Evolutionary conservation across 441 rosid species (phyloP).

Genomic region (Eutrema salsugineum): DNA sequence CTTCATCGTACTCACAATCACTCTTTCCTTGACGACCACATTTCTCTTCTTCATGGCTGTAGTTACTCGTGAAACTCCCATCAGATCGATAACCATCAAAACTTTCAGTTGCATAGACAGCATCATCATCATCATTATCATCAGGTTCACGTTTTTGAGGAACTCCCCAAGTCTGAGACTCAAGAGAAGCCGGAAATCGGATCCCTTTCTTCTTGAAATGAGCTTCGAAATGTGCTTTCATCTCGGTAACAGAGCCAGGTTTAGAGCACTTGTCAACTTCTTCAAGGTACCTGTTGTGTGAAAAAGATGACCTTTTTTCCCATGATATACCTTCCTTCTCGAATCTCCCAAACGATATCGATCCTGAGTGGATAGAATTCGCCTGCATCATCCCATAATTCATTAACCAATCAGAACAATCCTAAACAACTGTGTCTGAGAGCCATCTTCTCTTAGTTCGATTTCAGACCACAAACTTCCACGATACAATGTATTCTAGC

Average conservation of each 20-base stretch:
- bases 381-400: conserved; percentile 33
- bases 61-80: conserved; percentile 25
- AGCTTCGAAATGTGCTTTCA: conserved; percentile 79
- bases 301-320: conserved; percentile 84
- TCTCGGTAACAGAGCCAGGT: conserved; percentile 78
- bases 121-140: conserved; percentile 20
- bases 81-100: conserved; percentile 28
- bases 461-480: neutral
- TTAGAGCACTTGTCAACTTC: conserved; percentile 85
- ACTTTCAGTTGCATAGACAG: conserved; percentile 29
- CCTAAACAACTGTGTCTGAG: neutral
- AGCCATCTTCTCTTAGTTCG: neutral
- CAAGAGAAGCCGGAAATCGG: conserved; percentile 41
- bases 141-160: conserved; percentile 23
- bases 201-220: conserved; percentile 76
- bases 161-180: conserved; percentile 35
- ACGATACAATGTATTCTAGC: neutral
- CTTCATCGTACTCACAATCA: conserved; percentile 25
- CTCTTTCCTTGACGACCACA: conserved; percentile 26
- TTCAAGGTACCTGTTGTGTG: conserved; percentile 82
- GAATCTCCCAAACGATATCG: conserved; percentile 87
- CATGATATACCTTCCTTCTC: conserved; percentile 69
- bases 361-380: conserved; percentile 72
- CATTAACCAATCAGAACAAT: neutral
- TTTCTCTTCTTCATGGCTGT: conserved; percentile 16